phyloP scores from a whole-genome alignment of 352 stramenopile species.

The Phytophthora citricola region DNA sequence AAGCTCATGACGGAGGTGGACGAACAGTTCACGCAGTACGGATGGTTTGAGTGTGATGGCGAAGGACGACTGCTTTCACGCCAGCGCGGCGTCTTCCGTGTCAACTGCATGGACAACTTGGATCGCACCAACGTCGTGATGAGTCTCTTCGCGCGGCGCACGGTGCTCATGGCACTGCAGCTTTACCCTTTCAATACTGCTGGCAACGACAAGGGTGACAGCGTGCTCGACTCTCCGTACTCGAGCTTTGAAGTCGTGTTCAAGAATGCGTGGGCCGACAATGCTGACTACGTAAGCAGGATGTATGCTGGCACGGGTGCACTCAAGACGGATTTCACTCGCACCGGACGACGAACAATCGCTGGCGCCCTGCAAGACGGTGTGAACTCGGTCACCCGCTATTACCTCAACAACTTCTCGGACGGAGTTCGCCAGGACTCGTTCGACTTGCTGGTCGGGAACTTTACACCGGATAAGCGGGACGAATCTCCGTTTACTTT shows the following conservation, averaged over 20 bases:
- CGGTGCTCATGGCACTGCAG: constrained; percentile 80
- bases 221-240: constrained; percentile 74
- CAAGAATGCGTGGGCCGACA: constrained; percentile 94
- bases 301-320: constrained; percentile 96
- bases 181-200: constrained; percentile 59
- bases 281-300: constrained; percentile 94
- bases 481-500: constrained; percentile 84
- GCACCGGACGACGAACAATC: constrained; percentile 93
- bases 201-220: constrained; percentile 64
- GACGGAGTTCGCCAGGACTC: constrained; percentile 94
- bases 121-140: constrained; percentile 92
- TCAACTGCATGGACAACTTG: constrained; percentile 99
- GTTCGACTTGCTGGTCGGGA: constrained; percentile 91
- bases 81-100: constrained; percentile 94
- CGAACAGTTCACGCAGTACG: constrained; percentile 80
- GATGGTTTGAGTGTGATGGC: constrained; percentile 52
- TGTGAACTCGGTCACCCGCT: constrained; percentile 93
- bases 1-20: constrained; percentile 91
- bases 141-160: constrained; percentile 89
- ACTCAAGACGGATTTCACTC: constrained; percentile 97
- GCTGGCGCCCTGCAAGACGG: constrained; percentile 93
- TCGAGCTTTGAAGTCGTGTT: constrained; percentile 78
- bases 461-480: constrained; percentile 78
- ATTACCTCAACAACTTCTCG: constrained; percentile 97
- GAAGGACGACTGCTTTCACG: constrained; percentile 57